Evolutionary conservation across 75 land plant species (phyloP).

Genomic region (Pinus albicaulis): DNA sequence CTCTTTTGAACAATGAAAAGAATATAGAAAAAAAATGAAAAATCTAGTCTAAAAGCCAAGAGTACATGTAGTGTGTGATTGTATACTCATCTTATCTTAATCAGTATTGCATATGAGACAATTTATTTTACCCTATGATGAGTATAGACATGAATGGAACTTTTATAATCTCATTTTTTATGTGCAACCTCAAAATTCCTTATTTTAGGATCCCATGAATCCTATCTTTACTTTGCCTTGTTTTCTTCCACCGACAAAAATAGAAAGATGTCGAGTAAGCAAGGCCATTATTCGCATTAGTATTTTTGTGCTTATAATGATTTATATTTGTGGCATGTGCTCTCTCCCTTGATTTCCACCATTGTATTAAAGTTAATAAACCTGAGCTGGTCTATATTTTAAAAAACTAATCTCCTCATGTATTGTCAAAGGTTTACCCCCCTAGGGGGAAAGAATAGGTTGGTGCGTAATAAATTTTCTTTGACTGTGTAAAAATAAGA

Average conservation of each 20-base stretch:
- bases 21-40: background rate
- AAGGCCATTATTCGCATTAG: background rate
- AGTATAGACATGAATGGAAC: background rate
- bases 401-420: slow-evolving; percentile 30
- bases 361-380: background rate
- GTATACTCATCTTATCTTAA: too few species aligned
- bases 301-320: slow-evolving; percentile 45
- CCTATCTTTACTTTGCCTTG: slow-evolving; percentile 95
- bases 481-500: too few species aligned
- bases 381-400: background rate
- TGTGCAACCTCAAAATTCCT: slow-evolving; percentile 82
- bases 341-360: background rate
- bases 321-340: background rate
- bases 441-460: too few species aligned
- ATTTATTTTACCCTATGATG: background rate
- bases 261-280: slow-evolving; percentile 86
- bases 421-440: too few species aligned
- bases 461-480: too few species aligned
- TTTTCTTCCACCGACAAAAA: slow-evolving; percentile 91
- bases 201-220: slow-evolving; percentile 85
- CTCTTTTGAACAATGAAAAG: background rate
- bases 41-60: background rate
- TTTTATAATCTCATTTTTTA: background rate
- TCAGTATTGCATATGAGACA: background rate
- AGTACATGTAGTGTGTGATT: background rate